Percentiles rank a stretch among this genome's conserved stretches.
These are phyloP conservation scores for Cercophora sp. DNA, from an alignment of 495 filamentous ascomycete genomes.

Conservation along the genomic window DNA sequence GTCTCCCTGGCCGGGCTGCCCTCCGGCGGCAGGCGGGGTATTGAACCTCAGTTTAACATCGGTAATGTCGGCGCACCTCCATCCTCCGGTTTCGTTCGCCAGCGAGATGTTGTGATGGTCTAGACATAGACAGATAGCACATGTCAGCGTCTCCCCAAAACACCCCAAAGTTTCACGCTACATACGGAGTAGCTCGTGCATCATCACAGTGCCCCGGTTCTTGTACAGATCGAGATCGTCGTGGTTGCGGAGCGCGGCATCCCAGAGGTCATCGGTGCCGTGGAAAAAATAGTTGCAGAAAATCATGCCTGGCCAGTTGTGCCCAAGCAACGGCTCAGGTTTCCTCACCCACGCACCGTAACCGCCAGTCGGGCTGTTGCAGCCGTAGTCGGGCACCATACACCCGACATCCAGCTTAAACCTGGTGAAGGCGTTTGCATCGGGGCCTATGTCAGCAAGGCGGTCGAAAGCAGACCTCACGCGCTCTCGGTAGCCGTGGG, in stretches of 20 bases:
- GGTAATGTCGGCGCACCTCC: background rate
- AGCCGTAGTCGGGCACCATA: no score
- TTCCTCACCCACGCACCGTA: background rate
- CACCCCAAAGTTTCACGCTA: no score
- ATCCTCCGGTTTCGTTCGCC: background rate
- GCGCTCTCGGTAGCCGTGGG: background rate
- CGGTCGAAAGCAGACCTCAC: background rate
- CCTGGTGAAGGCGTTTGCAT: background rate
- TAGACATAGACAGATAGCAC: no score
- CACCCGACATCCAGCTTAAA: background rate
- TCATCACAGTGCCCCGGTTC: background rate
- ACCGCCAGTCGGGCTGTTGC: background rate
- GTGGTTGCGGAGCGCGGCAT: background rate
- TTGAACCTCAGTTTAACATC: background rate
- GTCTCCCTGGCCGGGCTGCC: background rate
- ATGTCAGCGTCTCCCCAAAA: no score
- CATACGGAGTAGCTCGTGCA: background rate
- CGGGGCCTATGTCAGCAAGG: background rate
- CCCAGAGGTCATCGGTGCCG: background rate
- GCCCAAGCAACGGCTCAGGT: background rate
- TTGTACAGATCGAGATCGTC: background rate
- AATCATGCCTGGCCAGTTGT: no score
- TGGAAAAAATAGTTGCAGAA: background rate
- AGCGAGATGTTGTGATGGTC: background rate
- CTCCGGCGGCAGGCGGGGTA: background rate